Evolutionary conservation across 257 asterid genomes (phyloP), one percentile per base, ranked within the genome.

Genomic region (Parsonsia alboflavescens): DNA sequence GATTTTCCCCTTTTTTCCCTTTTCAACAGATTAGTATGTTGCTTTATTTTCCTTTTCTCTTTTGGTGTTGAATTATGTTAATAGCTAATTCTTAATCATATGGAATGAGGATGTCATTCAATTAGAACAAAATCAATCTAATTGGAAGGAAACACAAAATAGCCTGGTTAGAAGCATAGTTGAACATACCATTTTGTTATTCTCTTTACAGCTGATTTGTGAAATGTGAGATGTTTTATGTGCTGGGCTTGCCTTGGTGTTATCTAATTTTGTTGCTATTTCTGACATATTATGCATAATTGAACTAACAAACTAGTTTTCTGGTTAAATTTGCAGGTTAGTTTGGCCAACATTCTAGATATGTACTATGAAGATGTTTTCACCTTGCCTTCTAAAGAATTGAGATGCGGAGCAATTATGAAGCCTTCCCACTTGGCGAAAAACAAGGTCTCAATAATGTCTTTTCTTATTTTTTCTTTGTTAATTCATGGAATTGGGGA

Each of bases 291-390:
- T 50, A 52, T 21, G 53, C 42, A 6, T 45, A 22, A 62, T n/a
- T 16, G 52, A 76, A 10, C 21, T 71, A 24, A 57, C 70, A n/a
- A 64, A 50, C 75, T 61, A 45, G 61, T 42, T 70, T 70, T 70
- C 74, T 70, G 57, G 24, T 71, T 74, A 68, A 71, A 50, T 75
- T 58, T 81, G 86, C 90, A 93, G 98, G 93, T 85, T 83, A 74
- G 82, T 78, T 87, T 93, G 90, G 91, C 86, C 63, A 87, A 84
- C 73, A 73, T 86, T 74, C 89, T 93, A 59, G 97, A 93, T 82
- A 87, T 91, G 90, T 93, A 85, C 83, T 93, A 84, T 76, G 97
- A 93, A 84, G 98, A 93, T 85, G 83, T 81, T 59, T 93, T 84
- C 85, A 89, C 98, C 64, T 82, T 93, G 80, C 97, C 96, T 39